phyloP scores from a whole-genome alignment of 1,284 basidiomycete species.

The Leccinum subrobustum region DNA sequence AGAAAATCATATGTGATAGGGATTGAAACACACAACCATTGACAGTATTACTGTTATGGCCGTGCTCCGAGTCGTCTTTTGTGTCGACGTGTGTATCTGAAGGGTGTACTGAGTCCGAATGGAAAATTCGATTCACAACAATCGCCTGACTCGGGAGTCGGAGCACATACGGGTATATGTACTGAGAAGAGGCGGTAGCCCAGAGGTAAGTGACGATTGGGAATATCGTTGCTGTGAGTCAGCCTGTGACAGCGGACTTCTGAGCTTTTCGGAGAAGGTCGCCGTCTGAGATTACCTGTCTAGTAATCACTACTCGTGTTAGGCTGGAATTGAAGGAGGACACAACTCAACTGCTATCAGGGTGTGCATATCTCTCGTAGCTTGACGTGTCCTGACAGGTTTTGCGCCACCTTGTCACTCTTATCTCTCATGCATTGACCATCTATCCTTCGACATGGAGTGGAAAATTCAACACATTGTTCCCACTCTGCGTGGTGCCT shows the following conservation, averaged over 20 bases:
- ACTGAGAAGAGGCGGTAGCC: background rate
- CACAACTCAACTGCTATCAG: background rate
- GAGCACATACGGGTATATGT: background rate
- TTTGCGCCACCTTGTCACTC: background rate
- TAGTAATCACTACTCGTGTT: background rate
- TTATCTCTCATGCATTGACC: background rate
- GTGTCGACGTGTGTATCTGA: background rate
- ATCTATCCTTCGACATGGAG: background rate
- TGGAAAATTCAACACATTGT: background rate
- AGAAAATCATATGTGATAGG: background rate
- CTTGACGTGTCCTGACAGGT: background rate
- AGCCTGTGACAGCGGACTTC: background rate
- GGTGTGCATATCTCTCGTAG: background rate
- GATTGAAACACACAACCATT: background rate
- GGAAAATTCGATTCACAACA: too few species aligned
- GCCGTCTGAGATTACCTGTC: too few species aligned
- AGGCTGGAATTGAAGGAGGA: background rate
- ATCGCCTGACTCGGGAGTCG: too few species aligned
- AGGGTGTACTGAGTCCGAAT: background rate
- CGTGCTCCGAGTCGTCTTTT: too few species aligned
- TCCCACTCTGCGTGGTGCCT: background rate
- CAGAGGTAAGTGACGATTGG: background rate
- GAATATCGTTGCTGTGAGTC: background rate
- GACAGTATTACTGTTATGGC: too few species aligned
- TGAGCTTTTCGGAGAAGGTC: background rate